These are phyloP conservation scores for Micractinium sp. DNA, from an alignment of 139 green algal species.

Conservation along the genomic window DNA sequence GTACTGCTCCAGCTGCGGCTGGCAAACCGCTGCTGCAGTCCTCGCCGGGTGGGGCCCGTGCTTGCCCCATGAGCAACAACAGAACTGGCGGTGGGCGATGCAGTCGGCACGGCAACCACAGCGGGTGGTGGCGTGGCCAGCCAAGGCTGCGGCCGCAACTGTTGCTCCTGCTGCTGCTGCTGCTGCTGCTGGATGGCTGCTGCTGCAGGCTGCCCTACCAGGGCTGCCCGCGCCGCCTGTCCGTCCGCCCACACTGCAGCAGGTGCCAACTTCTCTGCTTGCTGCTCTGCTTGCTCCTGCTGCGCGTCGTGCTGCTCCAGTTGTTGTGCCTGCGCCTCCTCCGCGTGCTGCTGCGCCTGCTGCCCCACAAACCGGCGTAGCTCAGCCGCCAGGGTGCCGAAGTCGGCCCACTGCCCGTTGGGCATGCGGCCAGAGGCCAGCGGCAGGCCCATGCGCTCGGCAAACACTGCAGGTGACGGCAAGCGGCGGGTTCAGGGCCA, in stretches of 20 bases:
- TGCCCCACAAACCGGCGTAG: conserved; percentile 28
- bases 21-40: neutral
- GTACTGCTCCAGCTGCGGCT: conserved; percentile 17
- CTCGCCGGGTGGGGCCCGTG: neutral
- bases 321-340: neutral
- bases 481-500: too few relatives aligned
- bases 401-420: conserved; percentile 47
- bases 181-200: neutral
- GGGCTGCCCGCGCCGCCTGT: too few relatives aligned
- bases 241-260: neutral
- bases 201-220: neutral
- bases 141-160: neutral
- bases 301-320: neutral
- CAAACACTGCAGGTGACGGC: conserved; percentile 7
- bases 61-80: neutral
- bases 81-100: neutral
- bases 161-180: neutral
- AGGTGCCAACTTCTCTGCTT: neutral
- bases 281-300: conserved; percentile 5
- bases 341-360: neutral
- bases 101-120: neutral
- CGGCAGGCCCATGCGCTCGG: conserved; percentile 30
- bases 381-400: conserved; percentile 29
- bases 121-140: neutral
- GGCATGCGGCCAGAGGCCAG: conserved; percentile 16